These are phyloP conservation scores for Apiospora rasikravindrae DNA, from an alignment of 2,329 filamentous ascomycete genomes.

Conservation along the genomic window DNA sequence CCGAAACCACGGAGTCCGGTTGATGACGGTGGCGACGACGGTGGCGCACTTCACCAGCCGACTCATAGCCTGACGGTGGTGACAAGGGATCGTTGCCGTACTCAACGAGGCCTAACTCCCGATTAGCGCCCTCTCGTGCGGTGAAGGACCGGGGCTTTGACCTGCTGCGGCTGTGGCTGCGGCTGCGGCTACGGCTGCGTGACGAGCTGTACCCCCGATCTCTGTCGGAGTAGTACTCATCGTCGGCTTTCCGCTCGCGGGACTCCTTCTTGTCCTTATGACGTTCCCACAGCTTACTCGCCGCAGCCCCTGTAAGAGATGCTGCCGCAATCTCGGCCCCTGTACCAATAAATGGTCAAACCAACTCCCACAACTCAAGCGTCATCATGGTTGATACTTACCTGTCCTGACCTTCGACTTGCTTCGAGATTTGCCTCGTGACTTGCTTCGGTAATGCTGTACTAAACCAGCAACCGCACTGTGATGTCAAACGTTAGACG, in stretches of 20 bases:
- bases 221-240: constrained; percentile 38
- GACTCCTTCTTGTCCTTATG: constrained; percentile 64
- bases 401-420: constrained; percentile 52
- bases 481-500: not conserved
- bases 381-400: constrained; percentile 23
- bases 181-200: constrained; percentile 42
- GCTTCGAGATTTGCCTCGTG: constrained; percentile 45
- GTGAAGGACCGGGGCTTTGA: constrained; percentile 43
- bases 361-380: not conserved
- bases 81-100: constrained; percentile 65
- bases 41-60: constrained; percentile 51
- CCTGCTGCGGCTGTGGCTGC: constrained; percentile 42
- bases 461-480: constrained; percentile 62
- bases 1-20: not conserved
- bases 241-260: constrained; percentile 42
- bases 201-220: constrained; percentile 21
- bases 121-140: constrained; percentile 60
- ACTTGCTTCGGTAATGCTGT: constrained; percentile 61
- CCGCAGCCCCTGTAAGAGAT: constrained; percentile 64
- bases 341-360: constrained; percentile 27
- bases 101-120: constrained; percentile 71
- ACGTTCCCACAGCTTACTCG: constrained; percentile 65
- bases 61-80: constrained; percentile 52
- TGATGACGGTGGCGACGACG: constrained; percentile 43
- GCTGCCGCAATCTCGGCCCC: constrained; percentile 64